Evolutionary conservation across 345 rosid species (phyloP).

Genomic region (Acer negundo): DNA sequence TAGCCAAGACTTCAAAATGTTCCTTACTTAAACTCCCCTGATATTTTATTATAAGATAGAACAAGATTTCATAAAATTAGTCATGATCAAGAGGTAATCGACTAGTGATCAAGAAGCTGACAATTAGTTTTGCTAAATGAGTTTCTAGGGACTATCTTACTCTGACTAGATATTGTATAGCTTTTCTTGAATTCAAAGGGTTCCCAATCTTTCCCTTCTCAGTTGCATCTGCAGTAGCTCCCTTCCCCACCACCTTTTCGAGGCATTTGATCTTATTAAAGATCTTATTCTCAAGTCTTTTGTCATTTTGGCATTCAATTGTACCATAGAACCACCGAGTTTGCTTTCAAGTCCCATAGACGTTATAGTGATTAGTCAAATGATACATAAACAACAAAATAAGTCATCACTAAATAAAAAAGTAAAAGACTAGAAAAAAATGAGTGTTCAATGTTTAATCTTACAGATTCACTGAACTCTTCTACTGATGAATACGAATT

Average conservation of each 20-base stretch:
- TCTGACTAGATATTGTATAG: background rate
- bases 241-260: background rate
- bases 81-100: background rate
- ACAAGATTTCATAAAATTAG: background rate
- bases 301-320: background rate
- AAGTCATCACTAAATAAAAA: too few relatives aligned
- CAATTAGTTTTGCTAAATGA: background rate
- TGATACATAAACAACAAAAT: too few relatives aligned
- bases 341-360: background rate
- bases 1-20: background rate
- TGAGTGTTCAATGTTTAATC: background rate
- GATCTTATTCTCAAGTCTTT: background rate
- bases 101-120: too few relatives aligned
- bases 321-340: background rate
- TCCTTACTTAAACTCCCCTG: slow-evolving; percentile 1
- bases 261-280: background rate
- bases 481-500: background rate
- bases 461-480: background rate
- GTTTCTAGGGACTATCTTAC: background rate
- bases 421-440: too few relatives aligned
- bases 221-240: slow-evolving; percentile 13
- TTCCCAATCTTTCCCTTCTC: slow-evolving; percentile 11
- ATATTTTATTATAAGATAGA: background rate
- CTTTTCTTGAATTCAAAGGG: slow-evolving; percentile 3
- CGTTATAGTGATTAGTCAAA: too few relatives aligned